Percentiles rank a stretch among this genome's conserved stretches.
phyloP scores from a whole-genome alignment of 306 rosid genomes.

The Myrica gale region DNA sequence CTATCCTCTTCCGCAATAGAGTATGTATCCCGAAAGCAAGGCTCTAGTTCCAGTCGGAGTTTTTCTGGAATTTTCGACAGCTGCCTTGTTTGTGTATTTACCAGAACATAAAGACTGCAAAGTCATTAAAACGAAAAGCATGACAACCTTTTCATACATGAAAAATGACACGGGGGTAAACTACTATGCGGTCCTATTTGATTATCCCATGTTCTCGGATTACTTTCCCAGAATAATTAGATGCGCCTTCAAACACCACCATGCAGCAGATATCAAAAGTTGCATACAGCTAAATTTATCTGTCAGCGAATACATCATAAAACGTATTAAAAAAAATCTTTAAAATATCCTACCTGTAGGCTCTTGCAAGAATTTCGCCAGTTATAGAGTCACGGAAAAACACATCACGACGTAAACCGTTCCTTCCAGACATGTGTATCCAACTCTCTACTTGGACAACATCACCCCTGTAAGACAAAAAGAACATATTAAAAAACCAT shows the following conservation, averaged over 20 bases:
- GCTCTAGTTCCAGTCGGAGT: slow-evolving; percentile 78
- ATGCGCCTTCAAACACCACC: no score
- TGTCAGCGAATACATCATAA: no score
- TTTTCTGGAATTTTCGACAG: slow-evolving; percentile 82
- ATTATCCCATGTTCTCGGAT: no score
- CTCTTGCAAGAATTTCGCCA: slow-evolving; percentile 82
- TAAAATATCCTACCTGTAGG: slow-evolving; percentile 65
- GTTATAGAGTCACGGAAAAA: slow-evolving; percentile 65
- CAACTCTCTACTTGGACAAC: slow-evolving; percentile 91
- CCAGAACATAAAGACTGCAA: slow-evolving; percentile 91
- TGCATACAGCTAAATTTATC: no score
- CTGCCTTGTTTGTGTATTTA: slow-evolving; percentile 89
- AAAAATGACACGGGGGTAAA: no score
- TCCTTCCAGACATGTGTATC: slow-evolving; percentile 86
- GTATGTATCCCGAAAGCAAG: slow-evolving; percentile 59
- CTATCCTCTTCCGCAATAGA: slow-evolving; percentile 83
- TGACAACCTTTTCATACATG: not conserved
- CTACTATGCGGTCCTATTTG: no score
- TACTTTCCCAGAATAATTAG: no score
- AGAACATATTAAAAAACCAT: not conserved
- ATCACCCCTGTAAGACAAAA: slow-evolving; percentile 75
- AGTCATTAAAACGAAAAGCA: slow-evolving; percentile 29
- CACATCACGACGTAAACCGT: slow-evolving; percentile 95
- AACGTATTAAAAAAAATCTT: not conserved
- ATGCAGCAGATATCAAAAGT: no score